Base-by-base conservation (phyloP, 345 rosid genomes). In the Eucalyptus cladocalyx region DNA sequence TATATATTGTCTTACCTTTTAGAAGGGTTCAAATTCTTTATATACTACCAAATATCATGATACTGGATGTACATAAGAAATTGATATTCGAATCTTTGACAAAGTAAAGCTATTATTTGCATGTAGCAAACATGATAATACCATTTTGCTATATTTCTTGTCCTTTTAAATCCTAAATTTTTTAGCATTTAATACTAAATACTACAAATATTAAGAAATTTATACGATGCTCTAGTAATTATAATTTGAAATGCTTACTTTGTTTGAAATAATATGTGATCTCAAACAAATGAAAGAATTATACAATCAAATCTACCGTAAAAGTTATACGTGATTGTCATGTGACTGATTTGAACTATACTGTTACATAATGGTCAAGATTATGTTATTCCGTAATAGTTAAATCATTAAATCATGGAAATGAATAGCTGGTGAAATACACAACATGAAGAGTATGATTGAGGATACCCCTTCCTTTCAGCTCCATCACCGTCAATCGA, bases 401-500 rank as follows among this genome's bases (percentile, higher is more conserved):
- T 16, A 67, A 67, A 32, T 16, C 40, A 16, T 4, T n/a, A 67
- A 7, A 32, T 67, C 11, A 67, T 67, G 80, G 40, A 32, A 32
- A n/a, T 34, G 3, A 67, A 16, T n/a, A 32, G 23, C 1, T n/a
- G 40, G 10, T n/a, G 32, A n/a, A 15, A n/a, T 67, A 7, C 76
- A 56, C 30, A 47, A 11, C 49, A 47, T 47, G 49, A 47, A 3
- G 49, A 11, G 4, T 47, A 4, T 1, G 49, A 47, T 47, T 47
- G 2, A 47, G 49, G 13, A 47, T 47, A 1, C 13, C 49, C 0
- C 49, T 47, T 47, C 13, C 49, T 47, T 1, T 1, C 13, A 1
- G 49, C 49, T 47, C 49, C 49, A 47, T 47, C 49, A 47, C 49
- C 49, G 0, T 47, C 13, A 11, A 47, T 11, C 49, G 13, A 47